phyloP scores from a whole-genome alignment of 2,329 filamentous ascomycete species.

The Epichloe gansuensis region DNA sequence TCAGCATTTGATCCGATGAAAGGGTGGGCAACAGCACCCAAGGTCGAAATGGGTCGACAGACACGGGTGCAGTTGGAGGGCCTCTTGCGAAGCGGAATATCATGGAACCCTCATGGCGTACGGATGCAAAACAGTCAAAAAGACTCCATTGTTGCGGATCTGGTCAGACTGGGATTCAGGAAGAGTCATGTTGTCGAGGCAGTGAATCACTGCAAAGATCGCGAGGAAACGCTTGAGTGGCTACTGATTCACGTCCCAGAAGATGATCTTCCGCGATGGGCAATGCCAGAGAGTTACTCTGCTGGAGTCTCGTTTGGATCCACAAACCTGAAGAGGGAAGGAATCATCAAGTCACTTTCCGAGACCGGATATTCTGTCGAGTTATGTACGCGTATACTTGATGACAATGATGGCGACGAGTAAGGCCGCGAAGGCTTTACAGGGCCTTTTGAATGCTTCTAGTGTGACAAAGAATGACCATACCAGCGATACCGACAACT shows the following conservation, averaged over 20 bases:
- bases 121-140: constrained; percentile 48
- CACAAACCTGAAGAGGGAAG: constrained; percentile 69
- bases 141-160: constrained; percentile 54
- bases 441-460: constrained; percentile 34
- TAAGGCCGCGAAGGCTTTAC: constrained; percentile 66
- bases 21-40: constrained; percentile 74
- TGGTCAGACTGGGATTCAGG: constrained; percentile 75
- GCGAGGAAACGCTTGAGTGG: constrained; percentile 91
- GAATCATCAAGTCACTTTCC: constrained; percentile 68
- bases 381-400: constrained; percentile 67
- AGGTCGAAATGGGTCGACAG: constrained; percentile 82
- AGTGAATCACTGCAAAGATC: constrained; percentile 73
- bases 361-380: constrained; percentile 77
- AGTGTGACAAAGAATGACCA: constrained; percentile 4
- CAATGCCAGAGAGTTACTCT: constrained; percentile 80
- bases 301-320: constrained; percentile 81
- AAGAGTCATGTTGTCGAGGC: constrained; percentile 83
- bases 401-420: constrained; percentile 54
- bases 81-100: constrained; percentile 62
- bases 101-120: constrained; percentile 78
- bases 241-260: constrained; percentile 93
- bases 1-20: constrained; percentile 41
- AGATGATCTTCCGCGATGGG: constrained; percentile 89
- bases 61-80: constrained; percentile 70
- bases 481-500: constrained; percentile 23